Percentiles rank a stretch among this genome's conserved stretches.
These are phyloP conservation scores for Leptographium galeiforme DNA, from an alignment of 2,329 filamentous ascomycete species.

Conservation along the genomic window DNA sequence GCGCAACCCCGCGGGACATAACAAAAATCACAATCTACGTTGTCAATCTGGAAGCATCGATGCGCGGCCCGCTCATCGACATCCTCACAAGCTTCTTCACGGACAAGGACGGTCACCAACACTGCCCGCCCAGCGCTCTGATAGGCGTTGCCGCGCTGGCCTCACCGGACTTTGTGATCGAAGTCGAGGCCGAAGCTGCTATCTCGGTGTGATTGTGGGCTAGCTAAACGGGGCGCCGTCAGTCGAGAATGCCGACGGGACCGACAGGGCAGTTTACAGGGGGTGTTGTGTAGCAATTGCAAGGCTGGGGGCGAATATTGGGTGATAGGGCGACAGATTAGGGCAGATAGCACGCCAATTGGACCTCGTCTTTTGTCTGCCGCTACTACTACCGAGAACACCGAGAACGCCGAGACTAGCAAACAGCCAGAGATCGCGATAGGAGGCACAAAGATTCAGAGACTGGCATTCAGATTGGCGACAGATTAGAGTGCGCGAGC, in stretches of 20 bases:
- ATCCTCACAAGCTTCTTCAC: constrained; percentile 1
- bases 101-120: background rate
- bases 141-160: constrained; percentile 1
- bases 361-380: too few relatives aligned
- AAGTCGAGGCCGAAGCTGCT: constrained; percentile 2
- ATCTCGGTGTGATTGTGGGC: background rate
- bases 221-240: background rate
- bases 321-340: too few relatives aligned
- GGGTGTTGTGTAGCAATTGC: too few relatives aligned
- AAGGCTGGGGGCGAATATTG: too few relatives aligned
- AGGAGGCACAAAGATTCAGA: too few relatives aligned
- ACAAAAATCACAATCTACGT: constrained; percentile 1
- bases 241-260: background rate
- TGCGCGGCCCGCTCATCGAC: background rate
- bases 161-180: background rate
- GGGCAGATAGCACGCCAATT: too few relatives aligned
- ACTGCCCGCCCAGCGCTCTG: background rate
- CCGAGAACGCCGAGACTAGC: too few relatives aligned
- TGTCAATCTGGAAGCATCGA: background rate
- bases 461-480: too few relatives aligned
- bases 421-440: too few relatives aligned
- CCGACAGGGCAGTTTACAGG: background rate
- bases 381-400: too few relatives aligned
- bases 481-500: too few relatives aligned
- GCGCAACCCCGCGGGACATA: background rate